Evolutionary conservation across 2,329 filamentous ascomycete genomes (phyloP).

Genomic region (Onygenales sp.): DNA sequence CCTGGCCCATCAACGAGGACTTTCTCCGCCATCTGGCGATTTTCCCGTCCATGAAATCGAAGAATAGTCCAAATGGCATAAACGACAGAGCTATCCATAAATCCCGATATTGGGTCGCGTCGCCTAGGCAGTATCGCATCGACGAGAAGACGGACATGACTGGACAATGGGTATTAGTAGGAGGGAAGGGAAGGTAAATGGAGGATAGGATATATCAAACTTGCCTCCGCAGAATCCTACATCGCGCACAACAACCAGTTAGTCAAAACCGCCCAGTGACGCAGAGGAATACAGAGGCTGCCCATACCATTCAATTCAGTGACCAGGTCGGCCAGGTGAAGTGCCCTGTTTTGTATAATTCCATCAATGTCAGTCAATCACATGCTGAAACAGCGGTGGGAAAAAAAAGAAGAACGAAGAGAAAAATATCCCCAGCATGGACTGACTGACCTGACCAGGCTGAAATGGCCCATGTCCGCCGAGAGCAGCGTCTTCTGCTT

Average conservation of each 20-base stretch:
- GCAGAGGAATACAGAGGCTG: neutral
- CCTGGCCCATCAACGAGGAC: constrained; percentile 95
- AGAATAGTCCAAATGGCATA: constrained; percentile 89
- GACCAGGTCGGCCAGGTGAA: constrained; percentile 42
- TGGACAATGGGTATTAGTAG: constrained; percentile 14
- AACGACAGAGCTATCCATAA: constrained; percentile 77
- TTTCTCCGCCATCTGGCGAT: constrained; percentile 95
- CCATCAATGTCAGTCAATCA: neutral
- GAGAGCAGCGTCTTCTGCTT: constrained; percentile 42
- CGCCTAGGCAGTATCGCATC: constrained; percentile 79
- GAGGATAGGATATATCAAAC: constrained; percentile 9
- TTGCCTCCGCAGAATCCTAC: constrained; percentile 41
- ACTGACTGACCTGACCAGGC: constrained; percentile 36
- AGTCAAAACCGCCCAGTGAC: neutral
- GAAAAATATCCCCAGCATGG: neutral
- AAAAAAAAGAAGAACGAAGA: neutral
- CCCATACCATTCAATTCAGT: constrained; percentile 40
- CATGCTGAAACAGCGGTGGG: neutral
- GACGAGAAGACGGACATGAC: constrained; percentile 95
- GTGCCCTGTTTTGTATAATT: constrained; percentile 23
- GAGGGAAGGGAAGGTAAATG: neutral
- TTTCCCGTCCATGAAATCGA: constrained; percentile 96
- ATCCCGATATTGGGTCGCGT: constrained; percentile 54
- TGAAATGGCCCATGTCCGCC: constrained; percentile 41
- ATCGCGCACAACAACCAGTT: neutral